Percentiles rank a stretch among this genome's conserved stretches.
These are phyloP conservation scores for Microascus cirrosus DNA, from an alignment of 2,329 filamentous ascomycete genomes.

Conservation along the genomic window DNA sequence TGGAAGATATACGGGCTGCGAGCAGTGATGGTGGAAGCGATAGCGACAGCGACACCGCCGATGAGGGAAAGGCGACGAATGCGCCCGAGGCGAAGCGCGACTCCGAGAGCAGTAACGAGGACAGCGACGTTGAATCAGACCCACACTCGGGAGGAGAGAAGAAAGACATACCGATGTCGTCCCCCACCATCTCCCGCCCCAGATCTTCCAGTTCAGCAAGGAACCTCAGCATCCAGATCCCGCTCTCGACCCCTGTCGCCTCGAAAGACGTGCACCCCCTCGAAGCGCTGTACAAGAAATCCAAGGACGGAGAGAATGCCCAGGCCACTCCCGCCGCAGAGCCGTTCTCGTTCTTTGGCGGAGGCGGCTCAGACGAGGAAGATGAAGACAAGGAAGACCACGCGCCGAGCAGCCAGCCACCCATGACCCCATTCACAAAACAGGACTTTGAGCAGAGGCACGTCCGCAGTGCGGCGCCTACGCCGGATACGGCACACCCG, in stretches of 20 bases:
- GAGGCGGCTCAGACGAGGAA: slow-evolving; percentile 32
- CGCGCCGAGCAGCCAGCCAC: slow-evolving; percentile 26
- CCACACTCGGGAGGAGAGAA: slow-evolving; percentile 11
- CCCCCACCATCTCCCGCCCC: slow-evolving; percentile 20
- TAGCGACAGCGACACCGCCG: slow-evolving; percentile 11
- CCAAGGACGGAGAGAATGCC: slow-evolving; percentile 30
- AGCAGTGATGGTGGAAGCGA: slow-evolving; percentile 27
- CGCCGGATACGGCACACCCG: slow-evolving; percentile 81
- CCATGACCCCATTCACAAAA: slow-evolving; percentile 74
- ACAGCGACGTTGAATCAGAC: slow-evolving; percentile 13
- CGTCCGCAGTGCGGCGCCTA: slow-evolving; percentile 82
- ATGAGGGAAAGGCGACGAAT: background rate
- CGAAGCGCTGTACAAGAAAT: slow-evolving; percentile 81
- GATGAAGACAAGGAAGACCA: slow-evolving; percentile 16
- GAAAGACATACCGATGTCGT: slow-evolving; percentile 8
- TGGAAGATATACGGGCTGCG: no score
- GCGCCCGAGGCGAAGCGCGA: slow-evolving; percentile 13
- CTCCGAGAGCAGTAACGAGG: slow-evolving; percentile 5
- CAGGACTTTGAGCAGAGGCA: slow-evolving; percentile 66
- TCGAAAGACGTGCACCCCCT: slow-evolving; percentile 63
- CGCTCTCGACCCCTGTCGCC: slow-evolving; percentile 31
- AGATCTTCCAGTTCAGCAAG: slow-evolving; percentile 38
- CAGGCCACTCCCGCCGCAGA: slow-evolving; percentile 25
- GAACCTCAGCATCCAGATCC: slow-evolving; percentile 44
- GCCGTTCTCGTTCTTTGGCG: slow-evolving; percentile 66